phyloP scores from a whole-genome alignment of 2,329 filamentous ascomycete genomes.

The Cladosporium velox region DNA sequence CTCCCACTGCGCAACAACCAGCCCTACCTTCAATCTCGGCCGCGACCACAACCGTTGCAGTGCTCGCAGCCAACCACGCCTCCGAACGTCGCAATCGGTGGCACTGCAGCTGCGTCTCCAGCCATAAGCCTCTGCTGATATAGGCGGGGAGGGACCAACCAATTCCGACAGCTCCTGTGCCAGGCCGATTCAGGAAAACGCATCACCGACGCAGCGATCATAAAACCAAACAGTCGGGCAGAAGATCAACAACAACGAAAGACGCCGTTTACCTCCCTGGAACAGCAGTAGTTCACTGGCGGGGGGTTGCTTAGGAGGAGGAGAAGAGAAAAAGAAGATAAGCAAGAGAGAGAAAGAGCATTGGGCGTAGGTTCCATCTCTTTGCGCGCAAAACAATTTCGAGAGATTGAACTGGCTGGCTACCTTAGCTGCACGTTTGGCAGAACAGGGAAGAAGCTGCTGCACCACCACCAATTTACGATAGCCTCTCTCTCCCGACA shows the following conservation, averaged over 20 bases:
- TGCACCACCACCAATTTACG: not conserved
- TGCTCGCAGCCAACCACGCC: conserved; percentile 2
- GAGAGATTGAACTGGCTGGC: not conserved
- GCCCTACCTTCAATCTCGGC: conserved; percentile 3
- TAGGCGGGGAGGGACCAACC: conserved; percentile 12
- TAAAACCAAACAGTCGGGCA: not conserved
- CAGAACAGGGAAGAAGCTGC: not conserved
- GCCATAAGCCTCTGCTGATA: conserved; percentile 15
- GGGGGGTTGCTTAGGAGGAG: conserved; percentile 3
- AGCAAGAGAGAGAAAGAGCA: not conserved
- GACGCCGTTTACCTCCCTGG: not conserved
- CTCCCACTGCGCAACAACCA: not conserved
- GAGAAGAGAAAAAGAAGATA: not conserved
- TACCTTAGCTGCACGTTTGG: not conserved
- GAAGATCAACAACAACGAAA: not conserved
- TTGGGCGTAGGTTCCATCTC: not conserved
- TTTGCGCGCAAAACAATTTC: not conserved
- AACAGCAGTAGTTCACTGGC: not conserved
- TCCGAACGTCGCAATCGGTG: not conserved
- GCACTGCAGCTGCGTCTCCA: conserved; percentile 7
- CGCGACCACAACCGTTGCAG: not conserved
- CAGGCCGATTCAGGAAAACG: conserved; percentile 10
- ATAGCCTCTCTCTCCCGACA: not conserved
- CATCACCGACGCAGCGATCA: not conserved
- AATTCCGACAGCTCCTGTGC: conserved; percentile 16